Evolutionary conservation across 148 eudicot species (phyloP), one percentile per base, ranked within the genome.

Genomic region (Amaranthus cruentus): DNA sequence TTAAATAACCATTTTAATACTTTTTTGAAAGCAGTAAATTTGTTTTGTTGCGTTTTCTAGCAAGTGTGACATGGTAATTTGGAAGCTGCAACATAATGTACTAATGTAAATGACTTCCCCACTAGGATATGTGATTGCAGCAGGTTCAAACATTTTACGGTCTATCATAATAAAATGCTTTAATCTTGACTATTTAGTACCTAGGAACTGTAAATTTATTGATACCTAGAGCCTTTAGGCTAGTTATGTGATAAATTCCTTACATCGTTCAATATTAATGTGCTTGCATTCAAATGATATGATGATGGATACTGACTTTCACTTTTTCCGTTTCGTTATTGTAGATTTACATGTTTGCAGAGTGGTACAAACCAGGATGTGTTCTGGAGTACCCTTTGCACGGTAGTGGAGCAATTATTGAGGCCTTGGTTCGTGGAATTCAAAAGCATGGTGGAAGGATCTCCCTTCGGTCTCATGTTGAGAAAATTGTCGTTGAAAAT

Each of bases 281-380:
- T 42, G 7, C 47, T 62, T 72, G 52, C 51, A 57, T 62, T 56
- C 50, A 48, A 28, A 48, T 14, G 66, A 68, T 28, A 11, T 8
- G 18, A 12, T 48, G 44, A 50, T 2, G 1, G 15, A 51, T 9
- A 67, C 50, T 67, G n/a, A 50, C 13, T 66, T 49, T 67, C 46
- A 50, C 56, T 42, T 15, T 58, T 55, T 52, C 60, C 71, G 69
- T 46, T 69, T 50, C 14, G 48, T 60, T n/a, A 75, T 73, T 84
- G 65, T 83, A 95, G 98, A 83, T 95, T 64, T 95, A 95, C 85
- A 95, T 95, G 98, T 91, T 95, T 81, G 90, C 98, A 11, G 98
- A 95, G 85, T 95, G 98, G 98, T 95, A 95, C 85, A 95, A 95
- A 82, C 97, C 98, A 59, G 97, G 97, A 60, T 88, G 96, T 77